Conservation (phyloP, 179 eudicot species). For the Carnegiea gigantea region DNA sequence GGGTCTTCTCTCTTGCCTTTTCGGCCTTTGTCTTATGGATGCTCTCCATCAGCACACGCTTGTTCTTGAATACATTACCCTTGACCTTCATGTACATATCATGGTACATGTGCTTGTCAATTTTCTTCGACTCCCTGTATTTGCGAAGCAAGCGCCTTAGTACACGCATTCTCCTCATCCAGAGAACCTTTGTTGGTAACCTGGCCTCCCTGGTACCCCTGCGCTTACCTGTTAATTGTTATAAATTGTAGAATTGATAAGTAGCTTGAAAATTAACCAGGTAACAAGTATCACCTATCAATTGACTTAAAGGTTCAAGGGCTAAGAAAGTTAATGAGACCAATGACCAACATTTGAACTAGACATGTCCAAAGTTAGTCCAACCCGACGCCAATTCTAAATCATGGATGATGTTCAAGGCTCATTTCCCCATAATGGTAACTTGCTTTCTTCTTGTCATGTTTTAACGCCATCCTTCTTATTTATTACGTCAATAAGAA, state of each 20-base stretch:
- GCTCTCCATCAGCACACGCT: conserved; percentile 90
- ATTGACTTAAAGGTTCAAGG: neutral
- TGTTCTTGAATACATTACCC: conserved; percentile 97
- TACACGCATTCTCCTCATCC: conserved; percentile 98
- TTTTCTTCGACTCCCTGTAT: conserved; percentile 89
- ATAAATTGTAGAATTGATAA: neutral
- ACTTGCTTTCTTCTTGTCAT: no score
- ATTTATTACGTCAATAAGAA: no score
- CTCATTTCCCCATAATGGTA: no score
- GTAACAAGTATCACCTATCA: neutral
- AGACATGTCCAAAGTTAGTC: no score
- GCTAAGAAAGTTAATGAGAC: neutral
- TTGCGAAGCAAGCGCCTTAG: conserved; percentile 85
- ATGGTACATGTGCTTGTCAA: conserved; percentile 97
- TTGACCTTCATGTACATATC: conserved; percentile 99
- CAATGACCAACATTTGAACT: no score
- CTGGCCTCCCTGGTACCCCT: conserved; percentile 97
- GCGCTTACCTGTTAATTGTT: conserved; percentile 57
- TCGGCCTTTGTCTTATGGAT: conserved; percentile 98
- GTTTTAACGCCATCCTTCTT: no score
- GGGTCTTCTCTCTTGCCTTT: conserved; percentile 92
- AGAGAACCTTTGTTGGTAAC: conserved; percentile 81
- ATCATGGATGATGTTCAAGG: no score
- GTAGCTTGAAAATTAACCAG: neutral
- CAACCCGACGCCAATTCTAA: no score